Evolutionary conservation across 768 basidiomycete genomes (phyloP).

Genomic region (Boletus edulis): DNA sequence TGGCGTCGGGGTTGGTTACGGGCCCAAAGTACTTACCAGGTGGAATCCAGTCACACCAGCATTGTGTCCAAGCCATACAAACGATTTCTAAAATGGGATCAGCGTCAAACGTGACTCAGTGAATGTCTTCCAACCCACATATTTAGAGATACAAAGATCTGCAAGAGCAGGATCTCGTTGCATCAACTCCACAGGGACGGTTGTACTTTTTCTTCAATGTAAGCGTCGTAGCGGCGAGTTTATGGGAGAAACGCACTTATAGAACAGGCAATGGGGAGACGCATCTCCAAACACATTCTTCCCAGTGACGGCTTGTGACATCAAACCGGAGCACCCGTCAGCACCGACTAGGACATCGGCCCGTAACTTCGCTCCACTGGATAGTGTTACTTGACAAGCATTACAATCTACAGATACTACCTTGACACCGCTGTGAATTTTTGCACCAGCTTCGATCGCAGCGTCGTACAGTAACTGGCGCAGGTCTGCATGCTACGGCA

Average conservation of each 20-base stretch:
- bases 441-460: conserved; percentile 46
- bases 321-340: conserved; percentile 50
- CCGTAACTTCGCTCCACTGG: conserved; percentile 40
- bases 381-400: conserved; percentile 34
- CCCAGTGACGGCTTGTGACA: conserved; percentile 34
- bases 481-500: conserved; percentile 49
- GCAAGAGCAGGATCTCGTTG: conserved; percentile 39
- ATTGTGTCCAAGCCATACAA: conserved; percentile 23
- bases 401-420: conserved; percentile 38
- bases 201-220: conserved; percentile 31
- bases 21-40: conserved; percentile 12
- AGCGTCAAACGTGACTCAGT: neutral
- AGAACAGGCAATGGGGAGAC: conserved; percentile 36
- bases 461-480: conserved; percentile 45
- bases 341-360: conserved; percentile 61
- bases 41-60: conserved; percentile 21
- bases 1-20: neutral
- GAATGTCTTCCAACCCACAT: conserved; percentile 10
- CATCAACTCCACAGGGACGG: conserved; percentile 40
- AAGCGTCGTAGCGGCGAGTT: neutral
- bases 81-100: conserved; percentile 7
- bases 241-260: conserved; percentile 36
- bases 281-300: conserved; percentile 28
- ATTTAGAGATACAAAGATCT: conserved; percentile 23
- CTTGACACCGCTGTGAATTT: conserved; percentile 40